Evolutionary conservation across 139 green algal genomes (phyloP).

Genomic region (Tetraselmis chui): DNA sequence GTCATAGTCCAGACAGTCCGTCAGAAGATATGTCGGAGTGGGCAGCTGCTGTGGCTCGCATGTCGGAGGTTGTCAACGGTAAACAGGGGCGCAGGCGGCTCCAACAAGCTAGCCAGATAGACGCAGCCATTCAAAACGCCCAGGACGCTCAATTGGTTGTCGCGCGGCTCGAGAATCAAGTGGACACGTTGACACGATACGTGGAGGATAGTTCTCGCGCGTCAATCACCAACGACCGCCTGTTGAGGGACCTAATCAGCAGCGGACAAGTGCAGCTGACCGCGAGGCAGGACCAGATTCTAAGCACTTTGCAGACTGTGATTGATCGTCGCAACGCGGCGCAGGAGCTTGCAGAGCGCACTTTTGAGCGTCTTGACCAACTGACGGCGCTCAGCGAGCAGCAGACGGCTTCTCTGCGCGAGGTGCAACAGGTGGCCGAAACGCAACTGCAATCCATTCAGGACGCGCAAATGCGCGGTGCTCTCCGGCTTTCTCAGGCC

Average conservation of each 20-base stretch:
- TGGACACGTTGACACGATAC: neutral
- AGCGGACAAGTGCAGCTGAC: slow-evolving; percentile 42
- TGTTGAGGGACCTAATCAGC: slow-evolving; percentile 55
- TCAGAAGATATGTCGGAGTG: too few species aligned
- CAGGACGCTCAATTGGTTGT: neutral
- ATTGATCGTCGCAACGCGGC: slow-evolving; percentile 52
- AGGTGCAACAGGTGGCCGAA: slow-evolving; percentile 36
- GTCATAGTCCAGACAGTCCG: too few species aligned
- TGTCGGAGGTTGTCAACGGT: too few species aligned
- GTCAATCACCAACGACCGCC: slow-evolving; percentile 26
- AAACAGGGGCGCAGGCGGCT: neutral
- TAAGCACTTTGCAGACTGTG: slow-evolving; percentile 49
- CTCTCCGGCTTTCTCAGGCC: slow-evolving; percentile 34
- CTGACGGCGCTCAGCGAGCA: slow-evolving; percentile 30
- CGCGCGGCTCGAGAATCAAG: slow-evolving; percentile 7
- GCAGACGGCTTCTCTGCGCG: slow-evolving; percentile 29
- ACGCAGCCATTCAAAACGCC: neutral
- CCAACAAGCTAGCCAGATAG: neutral
- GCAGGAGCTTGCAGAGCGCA: slow-evolving; percentile 20
- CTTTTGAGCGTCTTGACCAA: slow-evolving; percentile 28
- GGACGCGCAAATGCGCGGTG: slow-evolving; percentile 37
- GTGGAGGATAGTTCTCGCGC: slow-evolving; percentile 30
- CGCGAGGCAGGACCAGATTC: slow-evolving; percentile 33
- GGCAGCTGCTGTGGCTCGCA: too few species aligned
- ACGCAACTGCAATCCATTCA: slow-evolving; percentile 52